These are phyloP conservation scores for Blastobotrys terrestris DNA, from an alignment of 805 yeast species.

Conservation along the genomic window DNA sequence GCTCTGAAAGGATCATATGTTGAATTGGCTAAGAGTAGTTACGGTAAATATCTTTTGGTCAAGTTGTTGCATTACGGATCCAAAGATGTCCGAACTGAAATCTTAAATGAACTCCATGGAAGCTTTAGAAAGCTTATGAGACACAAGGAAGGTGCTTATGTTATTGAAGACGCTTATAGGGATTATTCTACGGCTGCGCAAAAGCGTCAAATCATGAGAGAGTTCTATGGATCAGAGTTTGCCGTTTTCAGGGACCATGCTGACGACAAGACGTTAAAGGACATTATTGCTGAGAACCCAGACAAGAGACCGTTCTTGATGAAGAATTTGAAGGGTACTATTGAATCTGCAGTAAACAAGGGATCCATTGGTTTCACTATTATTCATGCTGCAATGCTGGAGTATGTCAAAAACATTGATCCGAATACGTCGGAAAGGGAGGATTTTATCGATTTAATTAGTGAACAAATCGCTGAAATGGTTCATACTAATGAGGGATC, in stretches of 20 bases:
- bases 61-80: constrained; percentile 90
- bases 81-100: constrained; percentile 65
- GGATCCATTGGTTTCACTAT: constrained; percentile 96
- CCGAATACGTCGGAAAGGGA: constrained; percentile 51
- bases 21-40: constrained; percentile 81
- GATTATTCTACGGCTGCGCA: constrained; percentile 81
- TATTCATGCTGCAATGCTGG: constrained; percentile 93
- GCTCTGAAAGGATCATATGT: constrained; percentile 72
- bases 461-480: constrained; percentile 87
- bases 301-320: constrained; percentile 76
- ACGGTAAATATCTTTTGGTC: constrained; percentile 86
- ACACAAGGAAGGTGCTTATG: constrained; percentile 97
- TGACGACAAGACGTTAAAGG: constrained; percentile 52
- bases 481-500: constrained; percentile 94
- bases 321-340: constrained; percentile 72
- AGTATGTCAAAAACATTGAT: constrained; percentile 67
- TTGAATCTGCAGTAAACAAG: constrained; percentile 85
- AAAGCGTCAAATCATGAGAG: constrained; percentile 85
- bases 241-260: constrained; percentile 82
- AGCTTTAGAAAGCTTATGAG: constrained; percentile 86
- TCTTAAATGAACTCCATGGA: constrained; percentile 84
- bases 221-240: constrained; percentile 94
- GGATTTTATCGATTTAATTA: constrained; percentile 74
- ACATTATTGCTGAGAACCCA: constrained; percentile 57
- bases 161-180: constrained; percentile 85